Base-by-base conservation (phyloP, 2,329 filamentous ascomycete genomes). In the Amphichorda felina region DNA sequence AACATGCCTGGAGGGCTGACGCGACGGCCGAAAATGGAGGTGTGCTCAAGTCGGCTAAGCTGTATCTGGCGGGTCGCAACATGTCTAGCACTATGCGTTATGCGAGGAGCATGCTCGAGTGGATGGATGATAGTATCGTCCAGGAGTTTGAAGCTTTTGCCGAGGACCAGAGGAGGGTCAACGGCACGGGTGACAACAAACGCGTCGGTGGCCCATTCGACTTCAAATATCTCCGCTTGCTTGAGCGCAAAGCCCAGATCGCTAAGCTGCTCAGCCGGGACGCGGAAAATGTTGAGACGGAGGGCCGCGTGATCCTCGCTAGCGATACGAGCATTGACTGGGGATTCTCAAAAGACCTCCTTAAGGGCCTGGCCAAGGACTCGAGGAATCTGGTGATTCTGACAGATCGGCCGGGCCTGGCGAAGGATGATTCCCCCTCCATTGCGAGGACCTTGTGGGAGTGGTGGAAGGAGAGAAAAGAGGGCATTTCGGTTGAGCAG, bases 71-170 rank as follows among this genome's bases (percentile, higher is more conserved):
- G 1, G 88, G 87, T 27, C 80, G 79, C 40, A 94, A 86, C 41
- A 82, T 85, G 43, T 80, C 84, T 39, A 88, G 86, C 42, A 94
- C 88, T 0, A 83, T 96, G 69, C 74, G 86, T 35, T 85, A 95
- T 45, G 84, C 89, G 18, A 74, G 88, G 45, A 95, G 89, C 55
- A 94, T 98, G 84, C 66, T 98, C 22, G 91, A 98, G 53, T 98
- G 91, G 91, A 96, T 98, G 88, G 88, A 96, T 51, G 88, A 95
- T 50, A 81, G 79, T 39, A 93, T 98, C 40, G 82, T 94, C 29
- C 79, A 87, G 37, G 89, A 96, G 48, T 93, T 94, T 41, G 88
- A 94, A 53, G 77, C 80, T 11, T 68, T 78, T 33, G 72, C 69
- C 2, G 72, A 75, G 42, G 64, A 59, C 3, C 62, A 67, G 42